These are phyloP conservation scores for Penicillium griseofulvum DNA, from an alignment of 2,329 filamentous ascomycete genomes.

Conservation along the genomic window DNA sequence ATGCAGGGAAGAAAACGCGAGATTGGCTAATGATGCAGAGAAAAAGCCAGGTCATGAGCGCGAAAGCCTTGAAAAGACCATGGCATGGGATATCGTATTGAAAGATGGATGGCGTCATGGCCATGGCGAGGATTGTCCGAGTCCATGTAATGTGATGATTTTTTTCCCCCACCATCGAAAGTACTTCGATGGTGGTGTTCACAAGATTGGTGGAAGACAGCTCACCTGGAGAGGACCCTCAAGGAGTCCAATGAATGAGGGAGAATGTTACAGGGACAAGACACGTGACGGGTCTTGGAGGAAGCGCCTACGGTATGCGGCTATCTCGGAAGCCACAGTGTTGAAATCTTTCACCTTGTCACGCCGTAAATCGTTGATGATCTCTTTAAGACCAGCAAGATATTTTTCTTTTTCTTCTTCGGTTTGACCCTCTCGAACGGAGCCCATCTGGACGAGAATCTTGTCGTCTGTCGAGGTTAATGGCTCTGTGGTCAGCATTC, in stretches of 20 bases:
- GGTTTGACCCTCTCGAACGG: conserved; percentile 46
- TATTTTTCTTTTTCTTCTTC: conserved; percentile 46
- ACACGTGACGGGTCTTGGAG: conserved; percentile 47
- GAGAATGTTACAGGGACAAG: conserved; percentile 43
- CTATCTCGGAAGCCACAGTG: conserved; percentile 49
- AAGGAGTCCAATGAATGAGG: conserved; percentile 4
- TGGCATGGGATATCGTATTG: conserved; percentile 16
- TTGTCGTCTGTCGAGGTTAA: conserved; percentile 50
- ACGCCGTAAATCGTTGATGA: conserved; percentile 50
- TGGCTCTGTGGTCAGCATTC: conserved; percentile 42
- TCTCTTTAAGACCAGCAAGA: conserved; percentile 46
- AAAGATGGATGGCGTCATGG: conserved; percentile 3
- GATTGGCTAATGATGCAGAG: conserved; percentile 24
- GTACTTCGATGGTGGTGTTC: conserved; percentile 9
- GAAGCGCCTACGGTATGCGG: conserved; percentile 51
- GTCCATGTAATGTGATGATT: conserved; percentile 3
- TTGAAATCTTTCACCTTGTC: conserved; percentile 52
- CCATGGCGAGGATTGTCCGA: conserved; percentile 7
- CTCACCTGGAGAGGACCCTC: conserved; percentile 17
- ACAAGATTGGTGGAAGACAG: conserved; percentile 13
- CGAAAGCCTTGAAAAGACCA: conserved; percentile 6
- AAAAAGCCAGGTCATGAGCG: conserved; percentile 10
- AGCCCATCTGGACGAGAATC: conserved; percentile 51
- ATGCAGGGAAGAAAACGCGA: conserved; percentile 18
- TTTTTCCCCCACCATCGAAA: conserved; percentile 4